These are phyloP conservation scores for Solanum hybrid DNA, from an alignment of 305 asterid species.

Conservation along the genomic window DNA sequence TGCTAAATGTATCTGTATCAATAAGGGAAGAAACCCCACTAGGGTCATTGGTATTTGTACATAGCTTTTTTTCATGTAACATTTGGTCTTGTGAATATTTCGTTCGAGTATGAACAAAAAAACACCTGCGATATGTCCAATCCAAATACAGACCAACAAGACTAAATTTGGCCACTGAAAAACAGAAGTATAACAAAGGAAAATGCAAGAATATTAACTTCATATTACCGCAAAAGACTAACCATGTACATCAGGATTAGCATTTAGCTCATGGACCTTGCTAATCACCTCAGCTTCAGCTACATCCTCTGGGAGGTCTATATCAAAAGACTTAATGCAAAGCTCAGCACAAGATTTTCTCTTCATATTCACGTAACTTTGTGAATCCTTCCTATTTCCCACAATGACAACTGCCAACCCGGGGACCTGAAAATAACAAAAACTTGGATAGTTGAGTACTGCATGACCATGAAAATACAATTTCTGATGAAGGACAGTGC, in stretches of 20 bases:
- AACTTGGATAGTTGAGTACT: background rate
- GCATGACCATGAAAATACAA: background rate
- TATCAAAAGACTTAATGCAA: slow-evolving; percentile 68
- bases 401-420: slow-evolving; percentile 95
- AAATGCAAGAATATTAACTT: background rate
- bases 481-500: background rate
- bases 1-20: background rate
- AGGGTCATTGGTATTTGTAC: background rate
- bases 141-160: background rate
- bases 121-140: background rate
- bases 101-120: background rate
- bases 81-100: background rate
- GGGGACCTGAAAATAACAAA: slow-evolving; percentile 57
- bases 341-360: slow-evolving; percentile 90
- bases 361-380: slow-evolving; percentile 88
- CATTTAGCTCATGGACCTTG: slow-evolving; percentile 78
- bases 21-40: too few species aligned
- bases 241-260: slow-evolving; percentile 85
- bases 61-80: background rate
- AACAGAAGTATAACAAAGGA: background rate
- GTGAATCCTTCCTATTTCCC: slow-evolving; percentile 83
- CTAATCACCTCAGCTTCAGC: slow-evolving; percentile 58
- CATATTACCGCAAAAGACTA: slow-evolving; percentile 17
- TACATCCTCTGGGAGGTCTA: slow-evolving; percentile 71
- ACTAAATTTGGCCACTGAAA: background rate